Evolutionary conservation across 352 stramenopile genomes (phyloP).

Genomic region (Phytophthora palmivora): DNA sequence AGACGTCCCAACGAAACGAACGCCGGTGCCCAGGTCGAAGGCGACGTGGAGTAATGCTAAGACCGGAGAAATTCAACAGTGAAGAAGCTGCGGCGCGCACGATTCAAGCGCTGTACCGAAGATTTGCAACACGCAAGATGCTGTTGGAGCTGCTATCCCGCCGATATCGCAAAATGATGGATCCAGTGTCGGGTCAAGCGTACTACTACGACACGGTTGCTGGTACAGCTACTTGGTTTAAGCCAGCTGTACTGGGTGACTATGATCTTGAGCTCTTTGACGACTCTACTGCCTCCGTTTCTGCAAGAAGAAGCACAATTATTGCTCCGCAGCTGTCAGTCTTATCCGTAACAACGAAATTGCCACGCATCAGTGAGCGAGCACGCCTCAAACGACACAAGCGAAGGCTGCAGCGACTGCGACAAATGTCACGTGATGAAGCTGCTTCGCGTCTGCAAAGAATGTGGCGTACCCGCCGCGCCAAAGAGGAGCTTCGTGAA

Average conservation of each 20-base stretch:
- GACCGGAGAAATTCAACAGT: constrained; percentile 44
- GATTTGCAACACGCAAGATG: constrained; percentile 51
- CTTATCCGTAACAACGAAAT: constrained; percentile 5
- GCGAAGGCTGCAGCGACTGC: constrained; percentile 62
- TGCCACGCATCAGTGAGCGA: constrained; percentile 56
- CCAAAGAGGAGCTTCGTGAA: constrained; percentile 44
- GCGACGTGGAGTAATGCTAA: constrained; percentile 15
- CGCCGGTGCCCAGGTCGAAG: neutral
- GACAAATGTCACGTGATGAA: constrained; percentile 59
- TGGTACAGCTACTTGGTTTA: constrained; percentile 64
- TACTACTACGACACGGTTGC: constrained; percentile 79
- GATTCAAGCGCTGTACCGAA: constrained; percentile 70
- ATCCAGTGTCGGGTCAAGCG: constrained; percentile 39
- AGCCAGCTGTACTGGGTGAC: constrained; percentile 56
- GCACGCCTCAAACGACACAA: constrained; percentile 71
- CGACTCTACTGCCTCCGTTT: constrained; percentile 13
- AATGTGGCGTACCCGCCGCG: constrained; percentile 49
- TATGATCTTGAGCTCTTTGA: constrained; percentile 60
- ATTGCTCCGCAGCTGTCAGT: constrained; percentile 10
- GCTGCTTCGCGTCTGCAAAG: constrained; percentile 64
- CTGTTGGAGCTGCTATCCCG: constrained; percentile 50
- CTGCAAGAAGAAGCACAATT: constrained; percentile 29
- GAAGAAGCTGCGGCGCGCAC: constrained; percentile 54
- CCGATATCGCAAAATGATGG: constrained; percentile 70
- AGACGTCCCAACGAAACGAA: neutral